Conservation (phyloP, 441 rosid species). For the Omphalea diandra region DNA sequence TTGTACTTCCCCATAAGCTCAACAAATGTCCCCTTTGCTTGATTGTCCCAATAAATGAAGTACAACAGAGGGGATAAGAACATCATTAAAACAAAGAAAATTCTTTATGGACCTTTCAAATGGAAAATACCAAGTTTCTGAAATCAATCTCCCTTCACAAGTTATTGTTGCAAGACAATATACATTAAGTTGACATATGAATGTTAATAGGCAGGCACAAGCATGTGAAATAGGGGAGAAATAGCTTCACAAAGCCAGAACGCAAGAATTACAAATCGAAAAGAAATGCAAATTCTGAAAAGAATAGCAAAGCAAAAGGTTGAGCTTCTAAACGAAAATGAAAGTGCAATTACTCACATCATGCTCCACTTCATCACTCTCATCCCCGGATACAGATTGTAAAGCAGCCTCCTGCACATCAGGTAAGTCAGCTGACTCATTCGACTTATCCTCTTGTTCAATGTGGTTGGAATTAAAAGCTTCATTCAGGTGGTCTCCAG, state of each 20-base stretch:
- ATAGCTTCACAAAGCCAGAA: conserved; percentile 1
- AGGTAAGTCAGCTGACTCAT: conserved; percentile 34
- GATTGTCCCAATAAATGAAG: background rate
- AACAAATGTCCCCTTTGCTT: background rate
- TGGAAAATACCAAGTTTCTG: background rate
- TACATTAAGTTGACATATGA: background rate
- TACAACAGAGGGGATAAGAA: background rate
- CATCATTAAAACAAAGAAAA: background rate
- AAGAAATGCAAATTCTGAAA: background rate
- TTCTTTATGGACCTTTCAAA: background rate
- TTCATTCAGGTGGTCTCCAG: conserved; percentile 33
- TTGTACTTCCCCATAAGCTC: background rate
- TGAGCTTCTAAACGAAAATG: conserved; percentile 13
- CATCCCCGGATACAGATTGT: conserved; percentile 55
- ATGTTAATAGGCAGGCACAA: no score
- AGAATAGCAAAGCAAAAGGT: background rate
- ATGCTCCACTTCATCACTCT: conserved; percentile 77
- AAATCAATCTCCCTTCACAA: background rate
- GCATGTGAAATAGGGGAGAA: no score
- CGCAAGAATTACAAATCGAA: background rate
- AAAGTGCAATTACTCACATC: conserved; percentile 67
- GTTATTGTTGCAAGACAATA: background rate
- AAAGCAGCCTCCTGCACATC: conserved; percentile 38
- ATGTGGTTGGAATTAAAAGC: conserved; percentile 38
- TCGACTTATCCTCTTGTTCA: conserved; percentile 41